Conservation (phyloP, 2,329 filamentous ascomycete species). For the Thyridium curvatum region DNA sequence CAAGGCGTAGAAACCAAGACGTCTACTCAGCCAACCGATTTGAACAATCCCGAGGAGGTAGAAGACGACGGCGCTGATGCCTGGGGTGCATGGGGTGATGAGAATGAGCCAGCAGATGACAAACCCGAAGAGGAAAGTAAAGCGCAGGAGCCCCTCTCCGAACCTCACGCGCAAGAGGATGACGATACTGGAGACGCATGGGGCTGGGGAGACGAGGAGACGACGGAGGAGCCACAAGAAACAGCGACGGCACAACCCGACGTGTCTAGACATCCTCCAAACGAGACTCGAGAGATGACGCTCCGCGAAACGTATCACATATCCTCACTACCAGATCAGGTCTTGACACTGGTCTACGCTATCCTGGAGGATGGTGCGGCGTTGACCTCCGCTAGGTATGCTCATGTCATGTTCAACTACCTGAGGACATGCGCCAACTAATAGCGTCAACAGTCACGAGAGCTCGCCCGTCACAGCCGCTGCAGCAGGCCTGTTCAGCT, state of each 20-base stretch:
- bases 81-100: conserved; percentile 24
- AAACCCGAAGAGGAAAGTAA: conserved; percentile 20
- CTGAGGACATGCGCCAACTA: conserved; percentile 6
- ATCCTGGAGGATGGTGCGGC: conserved; percentile 56
- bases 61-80: conserved; percentile 30
- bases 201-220: conserved; percentile 76
- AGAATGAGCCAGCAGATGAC: conserved; percentile 15
- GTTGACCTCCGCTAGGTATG: conserved; percentile 45
- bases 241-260: conserved; percentile 14
- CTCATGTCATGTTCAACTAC: neutral
- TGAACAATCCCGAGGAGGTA: conserved; percentile 16
- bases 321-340: conserved; percentile 76
- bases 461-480: conserved; percentile 58
- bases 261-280: conserved; percentile 7
- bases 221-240: conserved; percentile 19
- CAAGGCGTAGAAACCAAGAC: too few species aligned
- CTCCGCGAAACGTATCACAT: conserved; percentile 83
- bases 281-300: conserved; percentile 58
- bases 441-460: conserved; percentile 23
- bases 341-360: conserved; percentile 59
- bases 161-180: conserved; percentile 24
- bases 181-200: conserved; percentile 62
- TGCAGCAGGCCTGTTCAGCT: conserved; percentile 61
- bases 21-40: conserved; percentile 8
- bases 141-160: conserved; percentile 9